Percentiles rank a stretch among this genome's conserved stretches.
Evolutionary conservation across 352 stramenopile species (phyloP).

Genomic region (Phytophthora brassicae): DNA sequence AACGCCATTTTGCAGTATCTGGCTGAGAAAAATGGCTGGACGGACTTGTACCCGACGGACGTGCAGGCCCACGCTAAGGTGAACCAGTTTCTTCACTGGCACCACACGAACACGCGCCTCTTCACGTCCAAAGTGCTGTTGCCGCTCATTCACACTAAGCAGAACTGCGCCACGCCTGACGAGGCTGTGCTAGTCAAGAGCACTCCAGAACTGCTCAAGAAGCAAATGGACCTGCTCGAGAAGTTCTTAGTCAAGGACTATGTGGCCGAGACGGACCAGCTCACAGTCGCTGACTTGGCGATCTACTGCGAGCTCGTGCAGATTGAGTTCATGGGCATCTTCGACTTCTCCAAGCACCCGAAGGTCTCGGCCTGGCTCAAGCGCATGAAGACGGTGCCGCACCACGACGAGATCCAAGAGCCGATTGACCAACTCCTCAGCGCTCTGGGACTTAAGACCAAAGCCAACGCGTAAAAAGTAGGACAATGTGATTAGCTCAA

Average conservation of each 20-base stretch:
- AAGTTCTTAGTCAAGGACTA: conserved; percentile 49
- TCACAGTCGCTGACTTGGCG: conserved; percentile 38
- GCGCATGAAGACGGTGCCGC: conserved; percentile 54
- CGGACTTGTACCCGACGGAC: conserved; percentile 57
- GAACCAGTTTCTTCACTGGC: conserved; percentile 76
- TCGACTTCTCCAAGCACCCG: conserved; percentile 47
- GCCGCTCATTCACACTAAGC: conserved; percentile 38
- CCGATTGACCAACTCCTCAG: conserved; percentile 28
- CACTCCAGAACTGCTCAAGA: conserved; percentile 31
- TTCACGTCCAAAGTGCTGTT: conserved; percentile 52
- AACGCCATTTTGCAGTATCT: conserved; percentile 62
- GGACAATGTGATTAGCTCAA: too few species aligned
- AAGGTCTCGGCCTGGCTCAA: conserved; percentile 48
- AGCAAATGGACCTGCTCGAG: conserved; percentile 42
- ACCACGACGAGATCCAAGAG: conserved; percentile 50
- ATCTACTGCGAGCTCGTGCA: conserved; percentile 50
- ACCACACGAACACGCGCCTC: conserved; percentile 59
- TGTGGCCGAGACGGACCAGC: conserved; percentile 34
- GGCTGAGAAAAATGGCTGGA: conserved; percentile 51
- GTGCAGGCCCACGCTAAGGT: conserved; percentile 57
- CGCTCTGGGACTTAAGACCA: conserved; percentile 28
- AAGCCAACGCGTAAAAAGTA: conserved; percentile 19
- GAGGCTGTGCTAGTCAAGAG: conserved; percentile 28
- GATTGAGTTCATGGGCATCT: conserved; percentile 41
- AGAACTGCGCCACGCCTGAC: conserved; percentile 30